These are phyloP conservation scores for Puccinellia tenuiflora DNA, from an alignment of 176 grass and related monocot species.

Conservation along the genomic window DNA sequence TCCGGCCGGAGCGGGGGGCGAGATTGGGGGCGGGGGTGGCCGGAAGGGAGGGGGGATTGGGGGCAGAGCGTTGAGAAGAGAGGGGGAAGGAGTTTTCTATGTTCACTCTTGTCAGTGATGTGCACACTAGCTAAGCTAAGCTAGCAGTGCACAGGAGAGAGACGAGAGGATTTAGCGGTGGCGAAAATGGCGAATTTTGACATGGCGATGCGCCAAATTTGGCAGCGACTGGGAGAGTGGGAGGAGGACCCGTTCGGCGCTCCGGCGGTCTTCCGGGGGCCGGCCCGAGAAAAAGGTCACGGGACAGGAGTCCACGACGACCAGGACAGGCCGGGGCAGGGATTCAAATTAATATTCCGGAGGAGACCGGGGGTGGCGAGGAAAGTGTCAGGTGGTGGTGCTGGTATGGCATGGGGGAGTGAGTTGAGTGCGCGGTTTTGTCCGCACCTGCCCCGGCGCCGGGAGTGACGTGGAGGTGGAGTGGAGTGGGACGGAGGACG, in stretches of 20 bases:
- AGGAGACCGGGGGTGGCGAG: neutral
- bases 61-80: neutral
- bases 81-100: conserved; percentile 4
- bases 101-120: conserved; percentile 17
- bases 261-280: neutral
- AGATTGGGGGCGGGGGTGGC: neutral
- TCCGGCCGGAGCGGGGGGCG: neutral
- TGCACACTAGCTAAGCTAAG: neutral
- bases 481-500: neutral
- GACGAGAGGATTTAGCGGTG: neutral
- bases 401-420: neutral
- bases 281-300: neutral
- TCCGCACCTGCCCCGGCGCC: conserved; percentile 17
- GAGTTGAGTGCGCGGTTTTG: conserved; percentile 27
- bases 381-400: conserved; percentile 18
- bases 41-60: neutral
- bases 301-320: neutral
- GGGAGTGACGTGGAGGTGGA: conserved; percentile 41
- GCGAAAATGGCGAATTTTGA: neutral
- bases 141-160: neutral
- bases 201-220: neutral
- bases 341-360: neutral
- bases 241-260: neutral
- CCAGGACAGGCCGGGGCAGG: neutral
- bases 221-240: neutral